Conservation (phyloP, 495 filamentous ascomycete species). For the Penicillium fimorum region DNA sequence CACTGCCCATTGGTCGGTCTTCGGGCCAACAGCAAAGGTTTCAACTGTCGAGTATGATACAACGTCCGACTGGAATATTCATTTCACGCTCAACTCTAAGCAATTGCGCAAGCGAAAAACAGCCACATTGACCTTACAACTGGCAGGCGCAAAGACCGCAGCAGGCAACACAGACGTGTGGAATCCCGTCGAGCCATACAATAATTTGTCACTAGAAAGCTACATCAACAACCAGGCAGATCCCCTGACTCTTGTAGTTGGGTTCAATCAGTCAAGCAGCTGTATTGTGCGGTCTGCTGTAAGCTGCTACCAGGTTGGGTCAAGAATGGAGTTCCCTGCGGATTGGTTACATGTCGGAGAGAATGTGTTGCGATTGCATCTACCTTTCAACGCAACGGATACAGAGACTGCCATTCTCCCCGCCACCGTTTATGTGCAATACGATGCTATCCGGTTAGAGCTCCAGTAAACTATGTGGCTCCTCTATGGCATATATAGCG, state of each 20-base stretch:
- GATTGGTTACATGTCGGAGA: constrained; percentile 42
- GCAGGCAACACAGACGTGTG: constrained; percentile 55
- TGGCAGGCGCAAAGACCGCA: constrained; percentile 57
- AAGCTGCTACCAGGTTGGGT: constrained; percentile 55
- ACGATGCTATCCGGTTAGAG: constrained; percentile 57
- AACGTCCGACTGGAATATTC: constrained; percentile 53
- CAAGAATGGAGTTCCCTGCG: constrained; percentile 50
- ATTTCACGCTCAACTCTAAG: constrained; percentile 41
- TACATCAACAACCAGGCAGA: constrained; percentile 28
- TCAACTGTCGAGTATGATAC: constrained; percentile 36
- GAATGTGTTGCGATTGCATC: constrained; percentile 49
- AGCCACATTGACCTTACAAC: constrained; percentile 55
- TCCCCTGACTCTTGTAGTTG: constrained; percentile 26
- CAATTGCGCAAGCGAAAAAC: constrained; percentile 23
- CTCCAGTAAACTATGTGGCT: constrained; percentile 18
- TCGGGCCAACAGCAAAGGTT: constrained; percentile 46
- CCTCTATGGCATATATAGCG: neutral
- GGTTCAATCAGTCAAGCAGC: constrained; percentile 42
- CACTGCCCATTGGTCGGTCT: constrained; percentile 56
- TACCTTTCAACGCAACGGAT: constrained; percentile 54
- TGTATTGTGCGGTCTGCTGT: constrained; percentile 55
- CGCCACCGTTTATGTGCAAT: constrained; percentile 53
- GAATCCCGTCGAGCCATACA: constrained; percentile 44
- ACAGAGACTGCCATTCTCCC: constrained; percentile 54
- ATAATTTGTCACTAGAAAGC: constrained; percentile 41